Evolutionary conservation across 768 basidiomycete genomes (phyloP).

Genomic region (Lenzites betulinus): DNA sequence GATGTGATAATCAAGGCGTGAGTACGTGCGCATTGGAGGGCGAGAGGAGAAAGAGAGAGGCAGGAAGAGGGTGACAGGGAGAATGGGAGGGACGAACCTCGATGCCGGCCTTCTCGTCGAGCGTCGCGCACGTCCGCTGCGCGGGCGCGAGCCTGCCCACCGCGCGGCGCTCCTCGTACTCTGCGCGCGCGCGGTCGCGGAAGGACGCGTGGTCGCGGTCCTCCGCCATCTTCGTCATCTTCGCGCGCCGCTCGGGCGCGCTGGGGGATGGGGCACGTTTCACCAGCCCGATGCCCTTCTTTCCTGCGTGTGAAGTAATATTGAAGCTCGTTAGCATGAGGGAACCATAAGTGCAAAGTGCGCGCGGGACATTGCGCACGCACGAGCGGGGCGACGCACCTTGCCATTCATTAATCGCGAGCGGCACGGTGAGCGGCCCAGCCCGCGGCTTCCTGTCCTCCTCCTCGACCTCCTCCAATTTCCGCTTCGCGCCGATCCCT

Average conservation of each 20-base stretch:
- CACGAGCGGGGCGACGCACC: conserved; percentile 47
- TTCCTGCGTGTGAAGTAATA: conserved; percentile 52
- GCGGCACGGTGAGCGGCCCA: conserved; percentile 61
- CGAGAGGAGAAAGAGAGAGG: not conserved
- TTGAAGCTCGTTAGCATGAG: not conserved
- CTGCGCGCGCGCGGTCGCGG: conserved; percentile 68
- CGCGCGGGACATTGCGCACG: not conserved
- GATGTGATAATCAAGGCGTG: not conserved
- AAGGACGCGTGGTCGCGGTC: conserved; percentile 56
- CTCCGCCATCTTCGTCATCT: conserved; percentile 70
- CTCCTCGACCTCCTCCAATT: conserved; percentile 5
- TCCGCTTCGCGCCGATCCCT: conserved; percentile 13
- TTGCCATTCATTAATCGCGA: conserved; percentile 80
- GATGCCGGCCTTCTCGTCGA: conserved; percentile 76
- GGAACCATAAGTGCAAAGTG: not conserved
- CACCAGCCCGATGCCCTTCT: conserved; percentile 70
- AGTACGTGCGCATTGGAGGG: not conserved
- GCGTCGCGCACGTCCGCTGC: conserved; percentile 69
- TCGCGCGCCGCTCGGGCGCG: conserved; percentile 63
- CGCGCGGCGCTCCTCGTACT: conserved; percentile 76
- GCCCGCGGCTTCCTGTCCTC: not conserved
- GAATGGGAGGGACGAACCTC: conserved; percentile 46
- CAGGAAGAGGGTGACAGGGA: not conserved
- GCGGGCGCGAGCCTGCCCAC: conserved; percentile 70
- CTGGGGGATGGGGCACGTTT: conserved; percentile 72